Evolutionary conservation across 768 basidiomycete genomes (phyloP).

Genomic region (Pholiota molesta): DNA sequence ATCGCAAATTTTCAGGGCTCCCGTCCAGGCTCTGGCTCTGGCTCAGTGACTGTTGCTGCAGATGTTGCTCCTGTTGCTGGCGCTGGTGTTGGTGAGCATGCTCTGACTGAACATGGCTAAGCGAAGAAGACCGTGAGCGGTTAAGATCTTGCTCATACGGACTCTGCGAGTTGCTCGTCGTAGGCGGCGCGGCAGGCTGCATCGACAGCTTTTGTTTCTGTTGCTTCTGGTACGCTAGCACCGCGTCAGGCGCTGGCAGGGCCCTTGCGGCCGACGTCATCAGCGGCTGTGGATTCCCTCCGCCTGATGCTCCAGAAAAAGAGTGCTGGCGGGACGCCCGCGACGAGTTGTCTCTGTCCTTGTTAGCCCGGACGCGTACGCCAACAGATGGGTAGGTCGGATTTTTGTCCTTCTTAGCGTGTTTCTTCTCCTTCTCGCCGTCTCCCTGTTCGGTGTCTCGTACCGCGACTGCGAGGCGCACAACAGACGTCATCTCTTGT

Average conservation of each 20-base stretch:
- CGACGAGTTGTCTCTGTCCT: constrained; percentile 23
- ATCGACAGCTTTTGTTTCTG: constrained; percentile 16
- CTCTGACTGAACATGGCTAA: constrained; percentile 14
- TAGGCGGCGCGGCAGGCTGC: background rate
- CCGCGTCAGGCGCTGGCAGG: constrained; percentile 13
- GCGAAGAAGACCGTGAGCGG: constrained; percentile 32
- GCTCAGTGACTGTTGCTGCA: background rate
- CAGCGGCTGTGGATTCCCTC: constrained; percentile 9
- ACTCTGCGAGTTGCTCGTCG: background rate
- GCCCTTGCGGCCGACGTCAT: constrained; percentile 15
- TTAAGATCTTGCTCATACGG: constrained; percentile 13
- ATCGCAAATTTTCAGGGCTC: constrained; percentile 1
- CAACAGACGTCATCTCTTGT: constrained; percentile 5
- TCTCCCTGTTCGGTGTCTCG: constrained; percentile 1
- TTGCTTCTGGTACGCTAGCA: constrained; percentile 19
- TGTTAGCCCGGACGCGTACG: constrained; percentile 44
- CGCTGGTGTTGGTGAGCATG: constrained; percentile 13
- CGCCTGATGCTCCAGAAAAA: constrained; percentile 4
- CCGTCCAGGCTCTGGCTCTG: background rate
- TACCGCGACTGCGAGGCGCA: constrained; percentile 1
- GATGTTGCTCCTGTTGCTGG: background rate
- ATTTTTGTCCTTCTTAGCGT: constrained; percentile 38
- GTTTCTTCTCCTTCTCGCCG: constrained; percentile 19
- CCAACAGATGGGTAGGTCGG: constrained; percentile 47
- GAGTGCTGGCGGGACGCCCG: constrained; percentile 10